These are phyloP conservation scores for Lasiosphaeria hispida DNA, from an alignment of 495 filamentous ascomycete genomes.

Conservation along the genomic window DNA sequence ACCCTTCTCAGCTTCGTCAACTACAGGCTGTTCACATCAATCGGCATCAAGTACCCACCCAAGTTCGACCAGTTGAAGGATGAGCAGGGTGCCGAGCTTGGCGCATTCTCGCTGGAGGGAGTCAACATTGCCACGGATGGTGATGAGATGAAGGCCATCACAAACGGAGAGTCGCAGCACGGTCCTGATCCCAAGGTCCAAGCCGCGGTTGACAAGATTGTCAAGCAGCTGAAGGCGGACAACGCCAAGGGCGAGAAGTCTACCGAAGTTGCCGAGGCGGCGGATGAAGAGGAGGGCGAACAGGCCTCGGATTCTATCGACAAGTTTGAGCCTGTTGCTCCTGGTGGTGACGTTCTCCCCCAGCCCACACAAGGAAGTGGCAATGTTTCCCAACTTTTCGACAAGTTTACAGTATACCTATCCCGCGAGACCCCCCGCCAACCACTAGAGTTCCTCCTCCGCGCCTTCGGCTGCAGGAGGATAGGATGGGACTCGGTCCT, in stretches of 20 bases:
- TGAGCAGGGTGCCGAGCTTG: conserved; percentile 83
- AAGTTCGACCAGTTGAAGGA: conserved; percentile 87
- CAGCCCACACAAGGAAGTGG: conserved; percentile 66
- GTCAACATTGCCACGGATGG: conserved; percentile 54
- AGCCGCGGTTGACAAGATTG: conserved; percentile 54
- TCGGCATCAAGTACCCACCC: conserved; percentile 90
- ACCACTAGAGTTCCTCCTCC: conserved; percentile 88
- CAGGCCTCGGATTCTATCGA: conserved; percentile 68
- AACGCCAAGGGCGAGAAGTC: conserved; percentile 43
- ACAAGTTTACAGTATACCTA: conserved; percentile 84
- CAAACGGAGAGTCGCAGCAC: conserved; percentile 46
- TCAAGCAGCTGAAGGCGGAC: conserved; percentile 48
- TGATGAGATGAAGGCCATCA: conserved; percentile 50
- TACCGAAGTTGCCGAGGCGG: conserved; percentile 24
- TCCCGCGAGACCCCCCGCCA: conserved; percentile 91
- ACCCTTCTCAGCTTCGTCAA: conserved; percentile 94
- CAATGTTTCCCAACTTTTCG: conserved; percentile 68
- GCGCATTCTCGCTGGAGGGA: conserved; percentile 85
- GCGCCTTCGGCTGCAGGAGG: conserved; percentile 92
- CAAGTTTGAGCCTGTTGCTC: conserved; percentile 75
- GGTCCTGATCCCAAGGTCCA: conserved; percentile 52
- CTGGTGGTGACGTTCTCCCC: conserved; percentile 79
- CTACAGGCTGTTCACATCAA: conserved; percentile 84
- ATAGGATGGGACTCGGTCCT: conserved; percentile 89
- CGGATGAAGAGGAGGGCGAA: conserved; percentile 50